Percentiles rank a stretch among this genome's conserved stretches.
Evolutionary conservation across 345 rosid genomes (phyloP).

Genomic region (Erucastrum elatum): DNA sequence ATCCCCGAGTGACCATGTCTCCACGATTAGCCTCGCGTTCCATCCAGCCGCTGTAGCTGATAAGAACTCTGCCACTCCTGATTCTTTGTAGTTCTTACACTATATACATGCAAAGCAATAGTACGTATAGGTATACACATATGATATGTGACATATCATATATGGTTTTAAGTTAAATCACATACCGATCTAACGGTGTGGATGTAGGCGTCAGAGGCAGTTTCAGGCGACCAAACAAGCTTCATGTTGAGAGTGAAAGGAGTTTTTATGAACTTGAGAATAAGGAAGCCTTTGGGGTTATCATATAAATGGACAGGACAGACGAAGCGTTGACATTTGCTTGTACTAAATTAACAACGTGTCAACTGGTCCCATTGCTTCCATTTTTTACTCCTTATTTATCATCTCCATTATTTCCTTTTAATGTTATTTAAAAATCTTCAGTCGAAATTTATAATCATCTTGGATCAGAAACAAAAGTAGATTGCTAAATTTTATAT

Average conservation of each 20-base stretch:
- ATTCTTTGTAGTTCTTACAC: slow-evolving; percentile 55
- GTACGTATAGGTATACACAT: not conserved
- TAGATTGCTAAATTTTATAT: too few relatives aligned
- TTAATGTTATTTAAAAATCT: too few relatives aligned
- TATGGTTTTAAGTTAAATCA: not conserved
- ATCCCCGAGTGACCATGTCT: slow-evolving; percentile 69
- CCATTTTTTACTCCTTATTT: slow-evolving; percentile 16
- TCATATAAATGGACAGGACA: slow-evolving; percentile 27
- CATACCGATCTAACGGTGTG: slow-evolving; percentile 67
- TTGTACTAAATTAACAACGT: slow-evolving; percentile 28
- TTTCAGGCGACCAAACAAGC: slow-evolving; percentile 85
- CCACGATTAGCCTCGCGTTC: slow-evolving; percentile 71
- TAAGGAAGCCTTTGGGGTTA: slow-evolving; percentile 19
- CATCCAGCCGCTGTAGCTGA: slow-evolving; percentile 94
- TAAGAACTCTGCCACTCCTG: slow-evolving; percentile 71
- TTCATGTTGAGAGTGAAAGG: slow-evolving; percentile 48
- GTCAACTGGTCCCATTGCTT: slow-evolving; percentile 26
- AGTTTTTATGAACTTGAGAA: not conserved
- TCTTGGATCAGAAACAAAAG: too few relatives aligned
- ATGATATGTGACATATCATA: too few relatives aligned
- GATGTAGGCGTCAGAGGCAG: slow-evolving; percentile 71
- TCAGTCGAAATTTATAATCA: too few relatives aligned
- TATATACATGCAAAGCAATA: slow-evolving; percentile 31
- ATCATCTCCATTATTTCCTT: not conserved
- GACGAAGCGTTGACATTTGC: slow-evolving; percentile 42